Conservation (phyloP, 1,284 basidiomycete genomes). For the Puccinia polysora region DNA sequence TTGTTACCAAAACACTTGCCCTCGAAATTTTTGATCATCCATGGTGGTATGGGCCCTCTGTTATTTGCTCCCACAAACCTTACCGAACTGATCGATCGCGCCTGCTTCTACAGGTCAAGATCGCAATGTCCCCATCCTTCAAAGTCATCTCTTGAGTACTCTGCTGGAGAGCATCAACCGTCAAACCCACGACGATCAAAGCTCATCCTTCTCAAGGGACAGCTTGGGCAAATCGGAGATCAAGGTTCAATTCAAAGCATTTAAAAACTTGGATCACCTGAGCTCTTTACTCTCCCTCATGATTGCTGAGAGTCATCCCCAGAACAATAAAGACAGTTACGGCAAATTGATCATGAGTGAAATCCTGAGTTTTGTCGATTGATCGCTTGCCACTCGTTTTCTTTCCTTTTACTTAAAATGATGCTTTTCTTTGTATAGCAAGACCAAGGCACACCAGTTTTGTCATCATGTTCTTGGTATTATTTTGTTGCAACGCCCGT, state of each 20-base stretch:
- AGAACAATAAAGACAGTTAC: not conserved
- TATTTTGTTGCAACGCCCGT: too few relatives aligned
- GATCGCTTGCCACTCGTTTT: too few relatives aligned
- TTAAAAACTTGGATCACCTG: slow-evolving; percentile 50
- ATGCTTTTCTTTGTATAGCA: too few relatives aligned
- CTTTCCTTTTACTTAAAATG: too few relatives aligned
- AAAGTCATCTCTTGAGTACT: slow-evolving; percentile 51
- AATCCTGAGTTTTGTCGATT: too few relatives aligned
- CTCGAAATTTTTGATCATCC: slow-evolving; percentile 49
- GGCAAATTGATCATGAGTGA: not conserved
- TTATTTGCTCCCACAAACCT: not conserved
- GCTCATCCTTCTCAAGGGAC: not conserved
- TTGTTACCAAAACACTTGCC: slow-evolving; percentile 50
- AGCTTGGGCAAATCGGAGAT: slow-evolving; percentile 24
- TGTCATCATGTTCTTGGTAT: too few relatives aligned
- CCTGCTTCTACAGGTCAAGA: slow-evolving; percentile 47
- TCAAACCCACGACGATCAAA: not conserved
- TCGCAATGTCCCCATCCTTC: slow-evolving; percentile 49
- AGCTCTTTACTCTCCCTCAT: slow-evolving; percentile 48
- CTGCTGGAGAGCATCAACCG: slow-evolving; percentile 47
- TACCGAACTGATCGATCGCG: not conserved
- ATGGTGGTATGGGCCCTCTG: slow-evolving; percentile 23
- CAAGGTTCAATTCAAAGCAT: slow-evolving; percentile 50
- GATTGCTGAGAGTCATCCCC: slow-evolving; percentile 16
- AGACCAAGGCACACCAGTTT: too few relatives aligned